Evolutionary conservation across 805 yeast genomes (phyloP).

Genomic region (Zygotorulaspora sp.): DNA sequence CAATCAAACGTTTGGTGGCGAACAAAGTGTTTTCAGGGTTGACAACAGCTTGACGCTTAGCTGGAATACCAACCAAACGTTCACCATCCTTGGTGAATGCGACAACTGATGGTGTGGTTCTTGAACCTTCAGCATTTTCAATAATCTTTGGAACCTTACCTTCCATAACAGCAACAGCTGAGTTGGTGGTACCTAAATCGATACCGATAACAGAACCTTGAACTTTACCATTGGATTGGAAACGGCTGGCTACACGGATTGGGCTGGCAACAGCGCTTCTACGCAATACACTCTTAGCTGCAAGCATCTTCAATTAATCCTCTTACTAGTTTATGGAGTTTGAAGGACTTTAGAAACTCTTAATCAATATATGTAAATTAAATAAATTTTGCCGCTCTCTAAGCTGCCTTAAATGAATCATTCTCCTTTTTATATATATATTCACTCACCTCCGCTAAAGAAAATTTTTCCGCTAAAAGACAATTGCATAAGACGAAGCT

Average conservation of each 20-base stretch:
- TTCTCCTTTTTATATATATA: constrained; percentile 1
- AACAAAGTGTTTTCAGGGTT: constrained; percentile 91
- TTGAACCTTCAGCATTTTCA: constrained; percentile 77
- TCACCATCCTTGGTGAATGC: constrained; percentile 91
- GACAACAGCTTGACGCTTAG: constrained; percentile 93
- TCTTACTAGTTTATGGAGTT: no score
- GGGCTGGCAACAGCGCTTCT: constrained; percentile 16
- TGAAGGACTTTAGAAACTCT: neutral
- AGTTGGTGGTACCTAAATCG: constrained; percentile 83
- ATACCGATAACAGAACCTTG: constrained; percentile 63
- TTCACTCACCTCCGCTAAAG: neutral
- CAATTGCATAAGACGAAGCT: neutral
- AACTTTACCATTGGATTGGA: constrained; percentile 34
- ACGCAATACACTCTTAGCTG: constrained; percentile 26
- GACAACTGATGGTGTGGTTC: constrained; percentile 92
- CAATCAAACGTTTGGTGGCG: constrained; percentile 92
- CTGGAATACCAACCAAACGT: constrained; percentile 89
- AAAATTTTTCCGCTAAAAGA: constrained; percentile 1
- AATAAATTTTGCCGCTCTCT: no score
- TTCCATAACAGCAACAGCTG: constrained; percentile 80
- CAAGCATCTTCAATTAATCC: constrained; percentile 19
- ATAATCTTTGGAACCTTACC: constrained; percentile 64
- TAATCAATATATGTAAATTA: no score
- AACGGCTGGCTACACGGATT: constrained; percentile 30
- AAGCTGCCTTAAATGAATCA: no score